These are phyloP conservation scores for Canavalia gladiata DNA, from an alignment of 306 rosid genomes.

Conservation along the genomic window DNA sequence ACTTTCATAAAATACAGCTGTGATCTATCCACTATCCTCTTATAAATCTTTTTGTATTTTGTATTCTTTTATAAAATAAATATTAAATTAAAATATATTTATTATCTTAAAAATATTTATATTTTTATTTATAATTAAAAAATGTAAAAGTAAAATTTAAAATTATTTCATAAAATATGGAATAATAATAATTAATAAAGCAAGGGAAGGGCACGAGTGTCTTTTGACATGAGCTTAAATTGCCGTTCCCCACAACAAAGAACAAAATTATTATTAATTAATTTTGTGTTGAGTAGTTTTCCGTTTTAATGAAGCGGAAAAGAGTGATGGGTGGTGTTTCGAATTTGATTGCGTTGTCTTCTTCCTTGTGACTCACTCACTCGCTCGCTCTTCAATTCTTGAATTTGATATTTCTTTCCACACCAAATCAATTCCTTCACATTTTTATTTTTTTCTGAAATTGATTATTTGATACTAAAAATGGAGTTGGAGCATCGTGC, in stretches of 20 bases:
- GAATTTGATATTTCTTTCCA: not conserved
- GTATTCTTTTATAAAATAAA: no score
- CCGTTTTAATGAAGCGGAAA: not conserved
- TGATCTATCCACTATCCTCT: no score
- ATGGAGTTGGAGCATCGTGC: conserved; percentile 79
- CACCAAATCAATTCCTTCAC: conserved; percentile 55
- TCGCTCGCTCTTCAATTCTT: not conserved
- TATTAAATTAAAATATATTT: no score
- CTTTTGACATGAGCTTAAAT: not conserved
- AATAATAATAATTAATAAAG: not conserved
- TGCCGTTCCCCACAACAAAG: not conserved
- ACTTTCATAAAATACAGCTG: no score
- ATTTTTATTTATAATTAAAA: no score
- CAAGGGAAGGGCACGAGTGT: conserved; percentile 13
- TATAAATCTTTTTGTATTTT: no score
- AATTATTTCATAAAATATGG: not conserved
- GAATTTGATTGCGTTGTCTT: conserved; percentile 30
- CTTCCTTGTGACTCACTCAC: conserved; percentile 28
- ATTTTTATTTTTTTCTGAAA: no score
- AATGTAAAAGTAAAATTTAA: no score
- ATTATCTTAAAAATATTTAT: no score
- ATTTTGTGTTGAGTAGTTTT: conserved; percentile 11
- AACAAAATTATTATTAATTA: not conserved
- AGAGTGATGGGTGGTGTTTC: not conserved
- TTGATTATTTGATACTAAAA: no score